These are phyloP conservation scores for Platanus orientalis DNA, from an alignment of 164 flowering plant genomes.

Conservation along the genomic window DNA sequence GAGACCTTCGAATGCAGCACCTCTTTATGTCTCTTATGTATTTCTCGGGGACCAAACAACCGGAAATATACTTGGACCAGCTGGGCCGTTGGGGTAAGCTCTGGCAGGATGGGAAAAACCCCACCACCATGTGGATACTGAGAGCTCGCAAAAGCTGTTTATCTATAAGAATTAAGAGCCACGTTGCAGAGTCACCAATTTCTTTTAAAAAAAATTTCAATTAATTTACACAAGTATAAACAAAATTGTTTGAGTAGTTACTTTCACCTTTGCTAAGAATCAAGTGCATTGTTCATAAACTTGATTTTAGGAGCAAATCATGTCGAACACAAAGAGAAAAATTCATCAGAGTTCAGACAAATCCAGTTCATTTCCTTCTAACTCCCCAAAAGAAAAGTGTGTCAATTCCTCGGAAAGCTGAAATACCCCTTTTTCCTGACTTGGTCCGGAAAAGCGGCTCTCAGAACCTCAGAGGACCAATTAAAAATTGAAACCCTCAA, in stretches of 20 bases:
- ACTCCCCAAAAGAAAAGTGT: background rate
- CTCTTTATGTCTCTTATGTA: slow-evolving; percentile 1
- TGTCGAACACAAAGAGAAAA: background rate
- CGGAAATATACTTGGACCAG: background rate
- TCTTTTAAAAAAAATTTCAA: background rate
- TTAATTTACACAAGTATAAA: background rate
- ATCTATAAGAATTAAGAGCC: background rate
- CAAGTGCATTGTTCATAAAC: too few species aligned
- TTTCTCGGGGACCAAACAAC: background rate
- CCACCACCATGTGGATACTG: slow-evolving; percentile 9
- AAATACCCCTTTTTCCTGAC: too few species aligned
- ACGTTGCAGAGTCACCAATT: background rate
- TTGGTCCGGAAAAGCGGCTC: too few species aligned
- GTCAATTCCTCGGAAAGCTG: too few species aligned
- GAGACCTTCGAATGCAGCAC: slow-evolving; percentile 21
- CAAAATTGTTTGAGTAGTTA: background rate
- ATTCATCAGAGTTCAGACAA: slow-evolving; percentile 3
- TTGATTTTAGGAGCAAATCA: background rate
- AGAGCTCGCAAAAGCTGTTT: background rate
- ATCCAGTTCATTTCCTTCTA: slow-evolving; percentile 1
- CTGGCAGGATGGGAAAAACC: slow-evolving; percentile 9
- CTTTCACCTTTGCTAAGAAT: too few species aligned
- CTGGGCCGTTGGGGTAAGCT: slow-evolving; percentile 3
- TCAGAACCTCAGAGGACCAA: background rate
- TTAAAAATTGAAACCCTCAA: background rate